Evolutionary conservation across 1,284 basidiomycete genomes (phyloP), one percentile per base, ranked within the genome.

Genomic region (Cystobasidium pallidum): DNA sequence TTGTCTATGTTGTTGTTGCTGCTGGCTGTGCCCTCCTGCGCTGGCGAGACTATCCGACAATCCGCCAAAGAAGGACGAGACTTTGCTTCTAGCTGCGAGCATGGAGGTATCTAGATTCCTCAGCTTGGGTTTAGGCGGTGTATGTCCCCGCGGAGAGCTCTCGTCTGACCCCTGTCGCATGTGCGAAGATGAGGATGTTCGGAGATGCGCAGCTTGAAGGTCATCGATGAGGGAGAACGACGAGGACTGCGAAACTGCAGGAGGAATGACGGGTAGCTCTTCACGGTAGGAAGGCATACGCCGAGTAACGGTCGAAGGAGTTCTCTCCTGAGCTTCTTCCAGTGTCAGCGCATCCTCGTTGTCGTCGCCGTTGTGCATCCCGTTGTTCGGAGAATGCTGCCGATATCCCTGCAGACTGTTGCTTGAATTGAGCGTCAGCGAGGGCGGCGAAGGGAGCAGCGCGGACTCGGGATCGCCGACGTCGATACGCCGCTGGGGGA

Each of bases 31-130:
- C 8, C 49, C 21, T 24, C 49, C 49, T 24, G 49, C 49, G 26
- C 49, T 51, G 7, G 21, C 49, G 21, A 51, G 49, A 26, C 24
- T 51, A 43, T 61, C 58, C n/a, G 58, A 61, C 15, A 61, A 19
- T 3, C 58, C 58, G n/a, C 58, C 58, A 61, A 61, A 61, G 41
- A 61, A 61, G 6, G 58, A 61, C 13, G 58, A 61, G 17, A 61
- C 58, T 45, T 28, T 61, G 8, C 41, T 43, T 43, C 58, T 41
- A 41, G 58, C 41, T 43, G 36, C 41, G 13, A 28, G 30, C 30
- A 45, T 43, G 17, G 36, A 45, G 8, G 58, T 61, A 45, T 61
- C 58, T 28, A 61, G 28, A 26, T 61, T 61, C 24, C 58, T 41
- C 58, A 61, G 39, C 26, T 61, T 61, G 17, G 58, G 58, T 43